These are phyloP conservation scores for Tylopilus orsonianus DNA, from an alignment of 1,284 basidiomycete species.

Conservation along the genomic window DNA sequence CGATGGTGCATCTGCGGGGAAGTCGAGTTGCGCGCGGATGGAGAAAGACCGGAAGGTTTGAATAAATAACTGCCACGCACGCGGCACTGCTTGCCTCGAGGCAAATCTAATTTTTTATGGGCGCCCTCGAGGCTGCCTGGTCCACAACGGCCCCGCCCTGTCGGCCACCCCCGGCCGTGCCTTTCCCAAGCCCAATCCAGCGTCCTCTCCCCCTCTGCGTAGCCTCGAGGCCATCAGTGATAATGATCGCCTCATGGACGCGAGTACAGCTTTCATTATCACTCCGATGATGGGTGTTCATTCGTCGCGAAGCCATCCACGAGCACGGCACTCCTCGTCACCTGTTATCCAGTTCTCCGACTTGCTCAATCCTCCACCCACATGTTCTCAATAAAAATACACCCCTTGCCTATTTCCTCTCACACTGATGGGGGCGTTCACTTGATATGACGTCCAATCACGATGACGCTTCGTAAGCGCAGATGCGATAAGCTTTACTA, in stretches of 20 bases:
- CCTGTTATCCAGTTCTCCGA: background rate
- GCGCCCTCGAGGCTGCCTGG: no score
- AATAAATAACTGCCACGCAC: no score
- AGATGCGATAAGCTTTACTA: constrained; percentile 1
- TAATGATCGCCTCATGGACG: constrained; percentile 27
- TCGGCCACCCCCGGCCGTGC: no score
- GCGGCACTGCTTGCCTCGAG: background rate
- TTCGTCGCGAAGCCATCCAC: constrained; percentile 2
- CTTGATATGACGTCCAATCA: background rate
- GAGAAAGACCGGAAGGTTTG: background rate
- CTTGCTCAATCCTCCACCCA: background rate
- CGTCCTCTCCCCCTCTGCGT: constrained; percentile 4
- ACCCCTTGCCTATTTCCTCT: background rate
- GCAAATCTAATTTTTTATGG: background rate
- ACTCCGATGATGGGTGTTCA: background rate
- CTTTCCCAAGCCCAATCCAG: constrained; percentile 15
- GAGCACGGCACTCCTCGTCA: background rate
- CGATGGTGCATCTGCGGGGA: constrained; percentile 34
- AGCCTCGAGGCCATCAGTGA: constrained; percentile 33
- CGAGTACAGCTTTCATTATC: constrained; percentile 1
- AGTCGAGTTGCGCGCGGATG: background rate
- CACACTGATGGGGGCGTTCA: background rate
- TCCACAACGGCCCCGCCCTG: no score
- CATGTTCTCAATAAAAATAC: background rate
- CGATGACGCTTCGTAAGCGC: constrained; percentile 1